Base-by-base conservation (phyloP, 306 rosid species). In the Prunus campanulata region DNA sequence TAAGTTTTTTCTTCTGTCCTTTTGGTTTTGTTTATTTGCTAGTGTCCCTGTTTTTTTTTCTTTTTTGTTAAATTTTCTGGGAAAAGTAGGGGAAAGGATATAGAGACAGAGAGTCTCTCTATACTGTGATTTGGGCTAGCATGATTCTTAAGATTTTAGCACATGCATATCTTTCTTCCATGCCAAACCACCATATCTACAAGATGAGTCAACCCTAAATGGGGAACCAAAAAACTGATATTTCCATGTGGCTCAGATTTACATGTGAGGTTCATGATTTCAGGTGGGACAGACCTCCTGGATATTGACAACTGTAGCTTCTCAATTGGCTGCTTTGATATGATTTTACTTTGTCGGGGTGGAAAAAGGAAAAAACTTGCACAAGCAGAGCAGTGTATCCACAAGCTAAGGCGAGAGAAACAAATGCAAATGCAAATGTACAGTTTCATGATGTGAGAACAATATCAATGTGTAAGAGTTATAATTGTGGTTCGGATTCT, bases 261-360 rank as follows among this genome's bases (percentile, higher is more conserved):
- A 87, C 86, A 57, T 78, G 79, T 75, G 84, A 73, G 68, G 77
- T 75, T 82, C 78, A 75, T 80, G 44, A 75, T 75, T 68, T 61
- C 69, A 49, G 60, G 85, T 75, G 77, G 86, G 80, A 62, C 79
- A 82, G 49, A 50, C 54, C 54, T 54, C 68, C 30, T 71, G 25
- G 18, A 57, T 29, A 11, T 24, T 18, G 49, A 30, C 2, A 75
- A 75, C 20, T 16, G 13, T 47, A 70, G 25, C 59, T 74, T 27
- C 75, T 46, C 59, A 51, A 77, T 55, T 68, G 51, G 14, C 77
- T 61, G 50, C 32, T 30, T 39, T 50, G 39, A 63, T 63, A 63
- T 74, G 47, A 63, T 63, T 49, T 64, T 51, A 47, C 39, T 49
- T 74, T 74, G 20, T 74, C 24, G 1, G 29, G 13, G 35, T 72